A percentile compares a stretch with the other conserved stretches of the same genome.
Conservation (phyloP, 768 basidiomycete genomes). For the Suillus paluster region DNA sequence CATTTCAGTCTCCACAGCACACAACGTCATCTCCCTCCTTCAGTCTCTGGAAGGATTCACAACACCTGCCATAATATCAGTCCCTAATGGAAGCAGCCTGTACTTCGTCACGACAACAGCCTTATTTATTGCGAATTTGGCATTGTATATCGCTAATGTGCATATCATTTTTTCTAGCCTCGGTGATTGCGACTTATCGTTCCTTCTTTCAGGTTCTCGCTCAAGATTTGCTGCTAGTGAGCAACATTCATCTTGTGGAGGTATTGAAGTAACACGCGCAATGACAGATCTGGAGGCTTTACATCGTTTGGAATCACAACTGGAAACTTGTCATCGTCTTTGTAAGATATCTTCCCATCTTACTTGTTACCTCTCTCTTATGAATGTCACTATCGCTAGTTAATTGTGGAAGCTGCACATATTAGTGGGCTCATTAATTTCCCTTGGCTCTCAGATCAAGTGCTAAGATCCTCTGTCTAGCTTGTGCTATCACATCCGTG, state of each 20-base stretch:
- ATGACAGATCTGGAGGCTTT: slow-evolving; percentile 15
- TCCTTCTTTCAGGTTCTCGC: slow-evolving; percentile 8
- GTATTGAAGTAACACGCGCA: not conserved
- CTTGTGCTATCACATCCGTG: slow-evolving; percentile 7
- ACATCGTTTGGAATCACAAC: slow-evolving; percentile 8
- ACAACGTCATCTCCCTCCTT: slow-evolving; percentile 9
- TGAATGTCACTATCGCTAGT: not conserved
- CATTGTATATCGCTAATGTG: slow-evolving; percentile 10
- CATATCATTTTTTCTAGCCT: not conserved
- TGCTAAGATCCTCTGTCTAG: not conserved
- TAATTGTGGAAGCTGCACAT: slow-evolving; percentile 12
- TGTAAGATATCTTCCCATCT: slow-evolving; percentile 4
- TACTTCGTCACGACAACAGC: slow-evolving; percentile 1
- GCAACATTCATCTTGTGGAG: not conserved
- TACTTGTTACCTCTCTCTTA: not conserved
- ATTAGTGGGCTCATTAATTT: not conserved
- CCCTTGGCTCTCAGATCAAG: not conserved
- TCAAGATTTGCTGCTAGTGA: slow-evolving; percentile 11
- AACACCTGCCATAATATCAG: not conserved
- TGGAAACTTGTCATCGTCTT: slow-evolving; percentile 4
- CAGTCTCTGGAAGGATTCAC: slow-evolving; percentile 5
- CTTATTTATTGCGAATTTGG: slow-evolving; percentile 6
- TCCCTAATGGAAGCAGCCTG: not conserved
- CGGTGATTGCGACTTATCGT: not conserved
- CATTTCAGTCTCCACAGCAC: slow-evolving; percentile 8